Percentiles rank a stretch among this genome's conserved stretches.
Conservation (phyloP, 345 rosid species). For the Sisymbrium altissimum region DNA sequence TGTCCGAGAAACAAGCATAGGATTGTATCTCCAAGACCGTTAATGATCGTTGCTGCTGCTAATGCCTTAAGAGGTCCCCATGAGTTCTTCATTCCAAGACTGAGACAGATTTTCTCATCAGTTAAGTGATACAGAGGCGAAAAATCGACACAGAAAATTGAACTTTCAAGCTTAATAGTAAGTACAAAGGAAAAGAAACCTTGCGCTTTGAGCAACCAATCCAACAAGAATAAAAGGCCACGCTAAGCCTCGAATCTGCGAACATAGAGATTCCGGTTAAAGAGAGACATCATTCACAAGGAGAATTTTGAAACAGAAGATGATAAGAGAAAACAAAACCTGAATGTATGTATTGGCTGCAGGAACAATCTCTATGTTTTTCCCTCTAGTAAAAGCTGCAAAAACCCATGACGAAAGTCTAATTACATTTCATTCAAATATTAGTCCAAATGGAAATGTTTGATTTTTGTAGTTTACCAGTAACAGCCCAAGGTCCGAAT, state of each 20-base stretch:
- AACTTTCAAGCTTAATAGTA: not conserved
- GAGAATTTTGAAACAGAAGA: constrained; percentile 1
- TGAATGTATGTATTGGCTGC: constrained; percentile 83
- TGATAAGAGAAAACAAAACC: constrained; percentile 39
- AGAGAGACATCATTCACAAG: not conserved
- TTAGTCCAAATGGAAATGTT: not conserved
- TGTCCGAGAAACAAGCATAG: constrained; percentile 74
- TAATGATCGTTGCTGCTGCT: constrained; percentile 69
- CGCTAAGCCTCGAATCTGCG: constrained; percentile 83
- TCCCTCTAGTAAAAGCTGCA: constrained; percentile 81
- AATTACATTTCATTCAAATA: not conserved
- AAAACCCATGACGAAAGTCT: not conserved
- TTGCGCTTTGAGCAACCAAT: constrained; percentile 97
- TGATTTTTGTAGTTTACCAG: constrained; percentile 45
- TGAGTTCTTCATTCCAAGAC: constrained; percentile 97
- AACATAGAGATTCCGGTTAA: constrained; percentile 21
- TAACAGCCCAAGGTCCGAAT: constrained; percentile 66
- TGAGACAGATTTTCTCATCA: constrained; percentile 43
- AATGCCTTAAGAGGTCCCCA: constrained; percentile 94
- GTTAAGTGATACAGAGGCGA: not conserved
- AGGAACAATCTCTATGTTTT: constrained; percentile 66
- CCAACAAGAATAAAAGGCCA: constrained; percentile 96
- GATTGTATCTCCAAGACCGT: constrained; percentile 73
- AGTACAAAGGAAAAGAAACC: constrained; percentile 39
- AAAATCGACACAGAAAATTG: not conserved